Evolutionary conservation across 805 yeast species (phyloP), one percentile per base, ranked within the genome.

Genomic region (Yamadazyma tumulicola): DNA sequence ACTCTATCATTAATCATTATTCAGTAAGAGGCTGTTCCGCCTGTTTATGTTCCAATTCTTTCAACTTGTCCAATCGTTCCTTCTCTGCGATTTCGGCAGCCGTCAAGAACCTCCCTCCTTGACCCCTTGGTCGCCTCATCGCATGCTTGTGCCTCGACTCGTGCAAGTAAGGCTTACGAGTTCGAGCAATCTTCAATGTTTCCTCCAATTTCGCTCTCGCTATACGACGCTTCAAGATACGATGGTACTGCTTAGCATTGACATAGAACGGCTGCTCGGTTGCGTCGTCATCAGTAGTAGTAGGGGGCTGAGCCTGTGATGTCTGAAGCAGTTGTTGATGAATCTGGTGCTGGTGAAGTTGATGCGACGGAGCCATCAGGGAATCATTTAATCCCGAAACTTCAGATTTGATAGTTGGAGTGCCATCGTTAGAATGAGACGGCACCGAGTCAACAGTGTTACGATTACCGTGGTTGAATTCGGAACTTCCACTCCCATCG

Each of bases 111-210:
- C 99, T 71, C 5, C 99, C 99, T 20, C 98, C 98, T 64, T 93
- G 97, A 18, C 99, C 99, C 49, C 99, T 77, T 11, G 98, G 97
- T 57, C 99, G 76, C 55, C 97, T 75, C 98, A 93, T 93, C 3
- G 99, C 99, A 58, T 93, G 99, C 57, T 93, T 91, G 58, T 93
- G 99, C 50, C 99, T 74, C 13, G 96, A 86, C 60, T 93, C 98
- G 55, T 93, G 99, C 32, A 93, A 60, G 59, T 94, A 91, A 9
- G 97, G 97, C 55, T 83, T 82, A 49, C 97, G 77, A 12, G 94
- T 94, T 43, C 95, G 75, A 12, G 93, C 89, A 4, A 85, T 85
- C 52, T 86, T 83, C 43, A 91, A 71, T 28, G 79, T 77, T 54
- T 93, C 97, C 53, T 93, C 97, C 25, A 93, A 71, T 57, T 81